phyloP scores from a whole-genome alignment of 768 basidiomycete species.

The Boletus tylopilopsis region DNA sequence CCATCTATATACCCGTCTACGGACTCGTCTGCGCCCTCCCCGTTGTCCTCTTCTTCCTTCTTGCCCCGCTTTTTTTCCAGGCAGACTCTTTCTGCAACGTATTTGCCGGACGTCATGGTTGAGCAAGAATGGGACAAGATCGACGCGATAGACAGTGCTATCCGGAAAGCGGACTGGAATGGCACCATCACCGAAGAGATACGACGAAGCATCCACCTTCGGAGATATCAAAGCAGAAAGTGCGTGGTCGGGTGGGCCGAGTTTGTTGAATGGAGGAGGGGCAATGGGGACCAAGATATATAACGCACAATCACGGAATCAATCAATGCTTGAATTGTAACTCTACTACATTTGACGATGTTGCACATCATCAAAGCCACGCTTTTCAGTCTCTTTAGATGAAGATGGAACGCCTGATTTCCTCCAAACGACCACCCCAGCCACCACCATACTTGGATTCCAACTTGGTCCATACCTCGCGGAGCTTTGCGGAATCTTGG shows the following conservation, averaged over 20 bases:
- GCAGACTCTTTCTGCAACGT: slow-evolving; percentile 77
- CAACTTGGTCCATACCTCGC: slow-evolving; percentile 53
- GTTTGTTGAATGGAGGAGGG: slow-evolving; percentile 69
- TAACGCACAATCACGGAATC: slow-evolving; percentile 17
- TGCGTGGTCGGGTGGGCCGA: slow-evolving; percentile 71
- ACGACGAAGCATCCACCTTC: slow-evolving; percentile 68
- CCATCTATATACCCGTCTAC: slow-evolving; percentile 54
- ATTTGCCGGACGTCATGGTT: slow-evolving; percentile 87
- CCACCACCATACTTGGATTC: slow-evolving; percentile 49
- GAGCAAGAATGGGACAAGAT: slow-evolving; percentile 94
- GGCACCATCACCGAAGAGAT: slow-evolving; percentile 81
- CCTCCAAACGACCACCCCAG: slow-evolving; percentile 42
- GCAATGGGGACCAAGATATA: slow-evolving; percentile 38
- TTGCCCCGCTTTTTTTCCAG: slow-evolving; percentile 52
- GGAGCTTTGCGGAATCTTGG: slow-evolving; percentile 45
- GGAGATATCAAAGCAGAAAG: slow-evolving; percentile 77
- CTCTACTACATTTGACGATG: slow-evolving; percentile 7
- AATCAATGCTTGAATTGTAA: slow-evolving; percentile 6
- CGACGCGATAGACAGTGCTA: slow-evolving; percentile 87
- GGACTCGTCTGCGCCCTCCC: slow-evolving; percentile 60
- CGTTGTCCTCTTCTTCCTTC: slow-evolving; percentile 61
- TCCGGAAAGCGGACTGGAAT: slow-evolving; percentile 89
- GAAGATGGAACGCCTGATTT: slow-evolving; percentile 43
- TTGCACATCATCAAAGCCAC: slow-evolving; percentile 1
- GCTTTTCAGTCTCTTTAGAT: background rate